Evolutionary conservation across 2,329 filamentous ascomycete genomes (phyloP).

Genomic region (Fusarium longipes): DNA sequence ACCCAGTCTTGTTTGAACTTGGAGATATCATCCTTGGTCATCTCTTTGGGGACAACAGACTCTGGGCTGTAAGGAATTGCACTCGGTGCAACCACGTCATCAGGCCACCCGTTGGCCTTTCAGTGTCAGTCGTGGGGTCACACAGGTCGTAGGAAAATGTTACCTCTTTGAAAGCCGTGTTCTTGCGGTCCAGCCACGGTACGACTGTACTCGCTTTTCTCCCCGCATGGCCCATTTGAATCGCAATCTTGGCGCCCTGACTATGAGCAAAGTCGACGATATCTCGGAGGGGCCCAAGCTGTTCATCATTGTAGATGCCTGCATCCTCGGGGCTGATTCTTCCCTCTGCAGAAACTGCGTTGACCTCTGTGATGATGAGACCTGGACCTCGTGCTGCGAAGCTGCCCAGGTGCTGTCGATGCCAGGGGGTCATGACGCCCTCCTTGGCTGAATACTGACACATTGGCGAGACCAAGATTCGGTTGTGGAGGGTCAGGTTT

Average conservation of each 20-base stretch:
- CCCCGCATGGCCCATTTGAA: constrained; percentile 78
- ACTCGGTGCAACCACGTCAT: constrained; percentile 41
- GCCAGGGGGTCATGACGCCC: constrained; percentile 57
- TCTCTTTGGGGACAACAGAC: constrained; percentile 36
- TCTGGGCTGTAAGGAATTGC: constrained; percentile 38
- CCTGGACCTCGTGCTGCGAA: constrained; percentile 61
- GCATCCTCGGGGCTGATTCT: constrained; percentile 77
- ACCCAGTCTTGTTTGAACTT: constrained; percentile 42
- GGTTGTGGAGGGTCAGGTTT: constrained; percentile 58
- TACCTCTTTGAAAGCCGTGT: constrained; percentile 41
- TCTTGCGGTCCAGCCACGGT: constrained; percentile 45
- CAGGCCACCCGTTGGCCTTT: constrained; percentile 43
- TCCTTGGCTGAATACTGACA: constrained; percentile 51
- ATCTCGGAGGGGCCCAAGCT: constrained; percentile 68
- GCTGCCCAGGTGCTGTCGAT: constrained; percentile 55
- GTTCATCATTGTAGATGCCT: constrained; percentile 77
- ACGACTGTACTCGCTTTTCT: constrained; percentile 60
- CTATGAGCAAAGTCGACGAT: constrained; percentile 71
- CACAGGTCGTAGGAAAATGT: too few species aligned
- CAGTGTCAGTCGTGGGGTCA: neutral
- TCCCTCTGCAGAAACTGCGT: constrained; percentile 72
- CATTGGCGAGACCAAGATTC: constrained; percentile 57
- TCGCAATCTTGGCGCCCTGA: constrained; percentile 72
- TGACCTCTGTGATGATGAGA: constrained; percentile 74
- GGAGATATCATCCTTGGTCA: constrained; percentile 40